phyloP scores from a whole-genome alignment of 352 stramenopile species.

The Ophiocytium majus region DNA sequence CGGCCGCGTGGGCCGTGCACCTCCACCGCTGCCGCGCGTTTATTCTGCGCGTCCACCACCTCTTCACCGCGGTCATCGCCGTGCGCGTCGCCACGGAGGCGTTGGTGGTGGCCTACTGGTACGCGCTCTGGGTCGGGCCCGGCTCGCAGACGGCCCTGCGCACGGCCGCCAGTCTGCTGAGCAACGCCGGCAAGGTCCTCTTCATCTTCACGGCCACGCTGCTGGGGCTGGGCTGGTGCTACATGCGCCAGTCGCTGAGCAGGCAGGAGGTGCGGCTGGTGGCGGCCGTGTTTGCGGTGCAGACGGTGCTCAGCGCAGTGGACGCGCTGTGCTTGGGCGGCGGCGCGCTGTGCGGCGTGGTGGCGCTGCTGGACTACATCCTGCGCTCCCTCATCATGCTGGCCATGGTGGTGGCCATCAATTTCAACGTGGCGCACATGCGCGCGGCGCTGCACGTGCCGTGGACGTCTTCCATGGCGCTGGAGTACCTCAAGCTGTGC shows the following conservation, averaged over 20 bases:
- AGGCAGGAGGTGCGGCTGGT: conserved; percentile 36
- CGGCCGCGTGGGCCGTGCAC: conserved; percentile 26
- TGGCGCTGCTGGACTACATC: conserved; percentile 38
- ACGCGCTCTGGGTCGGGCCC: not conserved
- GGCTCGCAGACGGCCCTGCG: not conserved
- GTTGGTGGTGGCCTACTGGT: conserved; percentile 25
- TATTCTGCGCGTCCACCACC: conserved; percentile 30
- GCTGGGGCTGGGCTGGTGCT: conserved; percentile 37
- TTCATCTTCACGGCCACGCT: conserved; percentile 38
- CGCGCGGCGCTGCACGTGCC: conserved; percentile 30
- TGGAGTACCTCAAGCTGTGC: conserved; percentile 49
- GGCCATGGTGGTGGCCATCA: conserved; percentile 45
- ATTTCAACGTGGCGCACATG: conserved; percentile 48
- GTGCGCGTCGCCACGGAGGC: conserved; percentile 26
- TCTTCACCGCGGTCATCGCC: conserved; percentile 18
- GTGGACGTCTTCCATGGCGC: conserved; percentile 41
- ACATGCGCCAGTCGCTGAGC: conserved; percentile 28
- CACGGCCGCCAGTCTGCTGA: not conserved
- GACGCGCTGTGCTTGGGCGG: not conserved
- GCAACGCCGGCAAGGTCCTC: conserved; percentile 24
- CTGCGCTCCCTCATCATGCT: conserved; percentile 44
- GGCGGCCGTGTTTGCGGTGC: not conserved
- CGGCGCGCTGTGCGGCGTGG: conserved; percentile 10
- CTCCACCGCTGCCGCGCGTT: conserved; percentile 23
- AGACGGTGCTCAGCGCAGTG: not conserved